Evolutionary conservation across 2,329 filamentous ascomycete species (phyloP).

Genomic region (Emmonsiellopsis sp.): DNA sequence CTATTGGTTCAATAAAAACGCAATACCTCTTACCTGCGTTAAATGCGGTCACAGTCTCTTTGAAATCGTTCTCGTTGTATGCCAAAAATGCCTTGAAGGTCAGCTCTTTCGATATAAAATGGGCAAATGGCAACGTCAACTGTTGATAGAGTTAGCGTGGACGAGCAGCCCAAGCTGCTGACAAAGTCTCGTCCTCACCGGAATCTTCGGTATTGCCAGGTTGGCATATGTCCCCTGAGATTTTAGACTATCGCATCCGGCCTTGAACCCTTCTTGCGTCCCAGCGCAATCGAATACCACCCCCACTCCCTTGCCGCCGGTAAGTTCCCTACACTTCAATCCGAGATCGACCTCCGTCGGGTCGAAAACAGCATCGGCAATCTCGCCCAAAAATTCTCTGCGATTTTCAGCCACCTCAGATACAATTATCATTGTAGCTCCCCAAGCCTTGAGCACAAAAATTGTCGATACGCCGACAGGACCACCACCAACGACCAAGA

Average conservation of each 20-base stretch:
- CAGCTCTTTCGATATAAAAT: constrained; percentile 22
- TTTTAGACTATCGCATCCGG: constrained; percentile 20
- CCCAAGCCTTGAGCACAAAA: constrained; percentile 46
- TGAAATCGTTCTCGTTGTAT: constrained; percentile 23
- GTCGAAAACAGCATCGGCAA: constrained; percentile 48
- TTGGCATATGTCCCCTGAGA: constrained; percentile 23
- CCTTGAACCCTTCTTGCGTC: constrained; percentile 20
- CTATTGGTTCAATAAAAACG: neutral
- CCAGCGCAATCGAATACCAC: constrained; percentile 28
- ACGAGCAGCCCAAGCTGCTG: neutral
- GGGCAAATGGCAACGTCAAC: constrained; percentile 17
- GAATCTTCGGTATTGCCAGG: constrained; percentile 23
- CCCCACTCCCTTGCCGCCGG: constrained; percentile 21
- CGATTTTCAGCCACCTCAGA: constrained; percentile 45
- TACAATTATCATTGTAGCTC: constrained; percentile 47
- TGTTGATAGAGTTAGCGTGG: constrained; percentile 9
- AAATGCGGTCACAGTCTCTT: constrained; percentile 23
- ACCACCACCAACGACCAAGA: constrained; percentile 50
- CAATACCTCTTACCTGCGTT: constrained; percentile 15
- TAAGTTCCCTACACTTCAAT: constrained; percentile 18
- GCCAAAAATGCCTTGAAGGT: constrained; percentile 20
- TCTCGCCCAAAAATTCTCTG: constrained; percentile 42
- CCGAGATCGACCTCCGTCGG: constrained; percentile 29
- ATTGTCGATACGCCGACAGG: constrained; percentile 54
- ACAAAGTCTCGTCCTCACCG: constrained; percentile 14